phyloP scores from a whole-genome alignment of 2,329 filamentous ascomycete genomes.

The Verticillium dahliae region DNA sequence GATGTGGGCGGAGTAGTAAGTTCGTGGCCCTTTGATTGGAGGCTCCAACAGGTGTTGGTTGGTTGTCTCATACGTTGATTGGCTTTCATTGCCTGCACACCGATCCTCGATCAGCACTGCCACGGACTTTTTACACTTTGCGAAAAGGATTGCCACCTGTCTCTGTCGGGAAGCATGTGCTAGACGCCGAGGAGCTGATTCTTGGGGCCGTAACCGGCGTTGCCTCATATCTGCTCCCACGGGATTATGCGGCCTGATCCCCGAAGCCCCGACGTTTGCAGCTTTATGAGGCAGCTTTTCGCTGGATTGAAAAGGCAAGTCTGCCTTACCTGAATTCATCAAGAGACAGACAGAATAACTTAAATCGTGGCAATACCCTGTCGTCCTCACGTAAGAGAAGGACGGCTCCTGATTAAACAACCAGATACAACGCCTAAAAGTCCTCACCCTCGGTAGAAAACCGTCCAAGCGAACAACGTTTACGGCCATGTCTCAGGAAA shows the following conservation, averaged over 20 bases:
- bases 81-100: background rate
- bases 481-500: background rate
- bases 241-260: background rate
- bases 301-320: too few relatives aligned
- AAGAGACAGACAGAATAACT: too few relatives aligned
- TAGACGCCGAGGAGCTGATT: too few relatives aligned
- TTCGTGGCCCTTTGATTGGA: background rate
- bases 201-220: background rate
- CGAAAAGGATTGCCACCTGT: too few relatives aligned
- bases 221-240: background rate
- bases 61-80: background rate
- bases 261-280: background rate
- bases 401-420: too few relatives aligned
- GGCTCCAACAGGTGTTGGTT: background rate
- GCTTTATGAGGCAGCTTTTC: too few relatives aligned
- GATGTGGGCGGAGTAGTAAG: too few relatives aligned
- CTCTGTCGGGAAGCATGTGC: too few relatives aligned
- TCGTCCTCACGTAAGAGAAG: too few relatives aligned
- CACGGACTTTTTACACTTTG: background rate
- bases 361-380: too few relatives aligned
- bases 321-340: too few relatives aligned
- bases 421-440: too few relatives aligned
- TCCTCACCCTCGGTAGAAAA: background rate
- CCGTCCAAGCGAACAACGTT: background rate
- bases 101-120: background rate